A percentile compares a stretch with the other conserved stretches of the same genome.
These are phyloP conservation scores for Lasiodiplodia gonubiensis DNA, from an alignment of 2,329 filamentous ascomycete species.

Conservation along the genomic window DNA sequence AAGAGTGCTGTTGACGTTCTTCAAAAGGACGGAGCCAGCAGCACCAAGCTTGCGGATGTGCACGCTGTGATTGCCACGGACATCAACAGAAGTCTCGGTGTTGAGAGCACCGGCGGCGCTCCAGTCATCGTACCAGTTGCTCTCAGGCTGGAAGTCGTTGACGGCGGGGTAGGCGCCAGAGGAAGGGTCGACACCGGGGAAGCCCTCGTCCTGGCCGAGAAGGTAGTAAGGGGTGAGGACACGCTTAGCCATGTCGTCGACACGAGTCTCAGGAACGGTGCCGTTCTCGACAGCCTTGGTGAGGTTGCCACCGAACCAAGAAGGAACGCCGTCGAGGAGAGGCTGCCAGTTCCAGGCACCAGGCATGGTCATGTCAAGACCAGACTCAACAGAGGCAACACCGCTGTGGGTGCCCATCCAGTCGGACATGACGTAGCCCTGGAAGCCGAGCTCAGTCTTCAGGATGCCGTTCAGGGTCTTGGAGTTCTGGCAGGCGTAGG, in stretches of 20 bases:
- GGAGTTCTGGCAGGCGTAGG: conserved; percentile 54
- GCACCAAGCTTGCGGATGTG: conserved; percentile 50
- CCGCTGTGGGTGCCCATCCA: conserved; percentile 38
- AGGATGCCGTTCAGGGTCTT: conserved; percentile 53
- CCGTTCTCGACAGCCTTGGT: conserved; percentile 49
- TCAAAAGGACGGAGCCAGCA: conserved; percentile 52
- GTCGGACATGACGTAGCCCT: conserved; percentile 38
- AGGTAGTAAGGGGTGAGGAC: conserved; percentile 56
- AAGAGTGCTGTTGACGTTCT: conserved; percentile 57
- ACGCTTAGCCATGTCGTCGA: conserved; percentile 55
- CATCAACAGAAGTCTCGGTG: conserved; percentile 31
- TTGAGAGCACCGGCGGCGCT: conserved; percentile 31
- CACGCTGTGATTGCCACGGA: conserved; percentile 43
- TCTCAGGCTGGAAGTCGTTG: conserved; percentile 25
- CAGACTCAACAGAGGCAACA: conserved; percentile 37
- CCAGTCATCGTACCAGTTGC: conserved; percentile 31
- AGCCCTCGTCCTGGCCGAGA: conserved; percentile 49
- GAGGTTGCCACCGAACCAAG: conserved; percentile 39
- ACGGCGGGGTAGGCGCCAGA: conserved; percentile 16
- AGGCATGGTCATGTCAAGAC: conserved; percentile 35
- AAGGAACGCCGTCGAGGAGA: conserved; percentile 56
- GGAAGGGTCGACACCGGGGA: conserved; percentile 45
- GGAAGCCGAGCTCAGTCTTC: conserved; percentile 55
- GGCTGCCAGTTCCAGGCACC: conserved; percentile 38
- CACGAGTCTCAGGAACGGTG: conserved; percentile 45